Percentiles rank a stretch among this genome's conserved stretches.
phyloP scores from a whole-genome alignment of 768 basidiomycete genomes.

The Amanita muscaria region DNA sequence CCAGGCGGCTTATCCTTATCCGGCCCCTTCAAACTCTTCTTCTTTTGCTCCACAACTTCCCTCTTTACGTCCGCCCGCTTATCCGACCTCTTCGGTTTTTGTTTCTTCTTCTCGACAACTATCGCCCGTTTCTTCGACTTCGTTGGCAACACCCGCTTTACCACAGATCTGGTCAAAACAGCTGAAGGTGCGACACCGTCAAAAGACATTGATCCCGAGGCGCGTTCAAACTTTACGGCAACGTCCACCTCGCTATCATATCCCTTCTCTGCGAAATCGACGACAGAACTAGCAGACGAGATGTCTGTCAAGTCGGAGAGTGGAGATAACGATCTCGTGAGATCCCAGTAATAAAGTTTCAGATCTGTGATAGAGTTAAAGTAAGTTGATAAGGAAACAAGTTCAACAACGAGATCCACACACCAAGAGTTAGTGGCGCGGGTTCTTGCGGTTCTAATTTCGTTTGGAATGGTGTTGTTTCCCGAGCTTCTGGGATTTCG shows the following conservation, averaged over 20 bases:
- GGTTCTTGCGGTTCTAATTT: no score
- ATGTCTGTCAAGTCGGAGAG: constrained; percentile 5
- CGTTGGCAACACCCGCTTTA: no score
- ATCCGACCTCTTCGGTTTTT: not conserved
- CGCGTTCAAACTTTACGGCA: no score
- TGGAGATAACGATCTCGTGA: not conserved
- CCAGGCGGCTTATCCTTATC: not conserved
- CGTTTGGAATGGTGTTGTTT: no score
- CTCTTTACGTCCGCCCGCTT: not conserved
- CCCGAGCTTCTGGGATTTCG: no score
- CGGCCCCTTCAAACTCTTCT: not conserved
- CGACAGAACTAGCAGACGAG: no score
- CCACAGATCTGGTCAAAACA: not conserved
- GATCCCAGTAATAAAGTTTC: not conserved
- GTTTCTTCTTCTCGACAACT: not conserved
- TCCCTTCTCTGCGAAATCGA: no score
- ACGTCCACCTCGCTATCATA: no score
- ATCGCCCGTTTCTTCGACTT: not conserved
- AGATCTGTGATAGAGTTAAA: no score
- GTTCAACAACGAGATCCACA: no score
- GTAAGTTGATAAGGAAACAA: no score
- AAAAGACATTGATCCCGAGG: not conserved
- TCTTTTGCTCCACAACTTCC: not conserved
- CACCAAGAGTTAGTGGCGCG: no score
- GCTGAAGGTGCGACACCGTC: not conserved